Base-by-base conservation (phyloP, 2,329 filamentous ascomycete species). In the Verticillium isaacii region DNA sequence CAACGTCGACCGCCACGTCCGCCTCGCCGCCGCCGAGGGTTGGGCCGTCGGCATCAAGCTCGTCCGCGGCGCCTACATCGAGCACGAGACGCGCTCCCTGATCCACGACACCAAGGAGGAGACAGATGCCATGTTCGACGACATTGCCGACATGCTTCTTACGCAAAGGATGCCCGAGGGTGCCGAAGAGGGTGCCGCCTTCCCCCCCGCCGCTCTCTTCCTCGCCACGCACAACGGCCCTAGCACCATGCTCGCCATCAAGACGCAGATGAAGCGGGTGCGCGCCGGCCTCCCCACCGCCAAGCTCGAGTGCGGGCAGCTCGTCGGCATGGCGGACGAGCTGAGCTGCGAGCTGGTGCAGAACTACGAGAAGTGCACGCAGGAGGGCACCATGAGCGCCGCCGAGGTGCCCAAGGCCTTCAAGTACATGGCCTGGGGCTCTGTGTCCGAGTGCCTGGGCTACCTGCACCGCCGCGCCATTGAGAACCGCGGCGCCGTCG, bases 311-410 rank as follows among this genome's bases (percentile, higher is more conserved):
- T 86, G 82, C 64, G 82, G 80, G 3, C 83, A 85, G 70, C 74
- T 86, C 0, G 79, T 83, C 58, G 83, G 83, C 32, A 86, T 86
- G 83, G 81, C 83, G 3, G 83, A 86, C 61, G 81, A 84, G 64
- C 78, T 86, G 41, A 81, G 77, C 59, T 82, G 82, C 67, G 72
- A 75, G 5, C 72, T 85, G 0, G 73, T 85, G 11, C 74, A 78
- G 41, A 62, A 58, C 70, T 32, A 75, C 74, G 63, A 64, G 67
- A 11, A 68, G 67, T 1, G 64, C 62, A 17, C 62, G 61, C 52
- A 57, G 62, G 12, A 63, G 64, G 1, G 72, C 73, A 0, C 57
- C 15, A 41, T 58, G 34, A 41, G 23, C 6, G 25, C n/a, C 15
- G 23, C 37, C 7, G 41, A 39, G 34, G 57, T 58, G 57, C 57